Conservation (phyloP, 2,329 filamentous ascomycete genomes). For the Mollisia scopiformis region DNA sequence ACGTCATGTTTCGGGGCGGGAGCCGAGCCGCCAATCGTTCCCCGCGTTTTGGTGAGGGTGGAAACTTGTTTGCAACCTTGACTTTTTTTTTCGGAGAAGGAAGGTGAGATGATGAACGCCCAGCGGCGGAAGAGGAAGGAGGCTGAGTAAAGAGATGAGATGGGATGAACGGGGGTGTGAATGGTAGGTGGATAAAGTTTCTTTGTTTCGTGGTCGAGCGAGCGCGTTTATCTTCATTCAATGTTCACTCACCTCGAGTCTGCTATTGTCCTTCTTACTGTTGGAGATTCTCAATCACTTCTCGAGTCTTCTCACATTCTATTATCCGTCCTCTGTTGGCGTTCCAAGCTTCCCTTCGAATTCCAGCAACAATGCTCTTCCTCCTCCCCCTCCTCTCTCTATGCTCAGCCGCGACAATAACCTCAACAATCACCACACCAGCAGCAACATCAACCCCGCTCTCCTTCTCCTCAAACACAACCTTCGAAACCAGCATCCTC, state of each 20-base stretch:
- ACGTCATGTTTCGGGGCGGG: too few relatives aligned
- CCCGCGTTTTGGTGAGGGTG: not conserved
- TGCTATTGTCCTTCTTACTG: too few relatives aligned
- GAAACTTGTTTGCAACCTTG: not conserved
- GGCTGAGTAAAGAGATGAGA: not conserved
- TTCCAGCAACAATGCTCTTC: not conserved
- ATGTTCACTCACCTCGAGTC: too few relatives aligned
- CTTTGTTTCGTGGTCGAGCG: slow-evolving; percentile 1
- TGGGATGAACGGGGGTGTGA: too few relatives aligned
- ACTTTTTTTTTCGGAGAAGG: too few relatives aligned
- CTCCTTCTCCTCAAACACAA: slow-evolving; percentile 45
- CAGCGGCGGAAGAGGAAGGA: too few relatives aligned
- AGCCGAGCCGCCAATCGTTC: not conserved
- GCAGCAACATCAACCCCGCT: slow-evolving; percentile 17
- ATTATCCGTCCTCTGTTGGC: too few relatives aligned
- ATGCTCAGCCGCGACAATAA: slow-evolving; percentile 1
- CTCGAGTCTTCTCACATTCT: too few relatives aligned
- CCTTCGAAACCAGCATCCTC: slow-evolving; percentile 57
- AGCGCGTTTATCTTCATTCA: too few relatives aligned
- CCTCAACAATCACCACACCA: slow-evolving; percentile 47
- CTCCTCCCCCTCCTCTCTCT: not conserved
- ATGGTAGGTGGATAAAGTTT: too few relatives aligned
- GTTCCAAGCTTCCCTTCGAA: not conserved
- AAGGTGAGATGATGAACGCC: too few relatives aligned
- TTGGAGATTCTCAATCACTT: not conserved